Base-by-base conservation (phyloP, 768 basidiomycete genomes). In the Phaffia tasmanica region DNA sequence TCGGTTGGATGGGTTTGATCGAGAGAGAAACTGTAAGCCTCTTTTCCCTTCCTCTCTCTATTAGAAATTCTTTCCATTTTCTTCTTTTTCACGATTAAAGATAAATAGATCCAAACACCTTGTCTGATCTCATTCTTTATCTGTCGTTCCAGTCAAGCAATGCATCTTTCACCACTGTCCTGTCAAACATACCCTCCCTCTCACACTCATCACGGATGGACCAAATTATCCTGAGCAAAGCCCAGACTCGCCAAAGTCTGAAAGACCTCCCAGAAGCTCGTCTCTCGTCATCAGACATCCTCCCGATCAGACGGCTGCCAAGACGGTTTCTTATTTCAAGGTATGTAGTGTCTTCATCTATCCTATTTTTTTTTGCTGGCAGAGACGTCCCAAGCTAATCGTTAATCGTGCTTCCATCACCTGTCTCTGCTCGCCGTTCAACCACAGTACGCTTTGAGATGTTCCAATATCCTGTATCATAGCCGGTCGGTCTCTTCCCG, bases 151-250 rank as follows among this genome's bases (percentile, higher is more conserved):
- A 68, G 79, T 80, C 77, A 80, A 80, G 65, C 72, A 72, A 32
- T 75, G 76, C 15, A 72, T 72, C 4, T 80, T 79, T 64, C 64
- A 76, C n/a, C 72, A 74, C 1, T 49, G 73, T 1, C 70, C 74
- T 6, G 67, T 73, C 54, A 77, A 76, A 55, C 76, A 78, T 62
- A 73, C 74, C 0, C 70, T 80, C 3, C 62, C 71, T 56, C 67
- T 75, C 32, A 68, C 57, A 19, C 65, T 73, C 23, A 51, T 57
- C 19, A 58, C 67, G 55, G 23, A 59, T 32, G 15, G n/a, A 57
- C 35, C 63, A 50, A 8, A 51, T 51, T 14, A 51, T 50, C n/a
- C 49, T 68, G 29, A 32, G 58, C 25, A 21, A 35, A 48, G 48
- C 63, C 21, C 47, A n/a, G n/a, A 57, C 32, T 30, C 59, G 42